These are phyloP conservation scores for Sphagnum fallax DNA, from an alignment of 228 moss, liverwort and hornwort genomes.

Conservation along the genomic window DNA sequence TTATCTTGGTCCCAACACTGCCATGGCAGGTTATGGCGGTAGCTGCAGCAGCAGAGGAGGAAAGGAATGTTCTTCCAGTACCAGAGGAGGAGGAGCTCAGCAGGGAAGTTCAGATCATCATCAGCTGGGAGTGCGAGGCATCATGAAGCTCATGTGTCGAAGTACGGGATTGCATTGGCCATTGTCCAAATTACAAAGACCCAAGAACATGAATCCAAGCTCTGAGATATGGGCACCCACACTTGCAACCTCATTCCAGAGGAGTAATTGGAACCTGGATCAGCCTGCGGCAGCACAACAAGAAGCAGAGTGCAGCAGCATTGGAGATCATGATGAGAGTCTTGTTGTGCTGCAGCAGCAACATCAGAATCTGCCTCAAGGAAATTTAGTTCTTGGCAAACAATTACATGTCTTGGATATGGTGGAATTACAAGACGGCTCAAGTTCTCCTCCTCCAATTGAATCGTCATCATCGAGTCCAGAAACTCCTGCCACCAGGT, in stretches of 20 bases:
- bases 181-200: slow-evolving; percentile 5
- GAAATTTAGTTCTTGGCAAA: background rate
- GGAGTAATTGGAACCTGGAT: slow-evolving; percentile 7
- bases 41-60: background rate
- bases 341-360: background rate
- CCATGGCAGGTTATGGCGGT: slow-evolving; percentile 4
- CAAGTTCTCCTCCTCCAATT: background rate
- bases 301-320: slow-evolving; percentile 9
- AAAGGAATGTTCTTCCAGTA: slow-evolving; percentile 23
- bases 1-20: slow-evolving; percentile 19
- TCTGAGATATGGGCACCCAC: slow-evolving; percentile 54
- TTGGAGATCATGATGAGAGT: background rate
- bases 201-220: slow-evolving; percentile 1
- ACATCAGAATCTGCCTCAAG: background rate
- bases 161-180: slow-evolving; percentile 23
- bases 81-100: too few species aligned
- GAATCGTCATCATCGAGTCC: background rate
- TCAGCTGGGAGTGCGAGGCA: slow-evolving; percentile 24
- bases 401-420: background rate
- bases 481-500: slow-evolving; percentile 19
- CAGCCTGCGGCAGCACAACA: background rate
- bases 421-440: slow-evolving; percentile 3
- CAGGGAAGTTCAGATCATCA: too few species aligned
- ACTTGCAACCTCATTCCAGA: slow-evolving; percentile 42
- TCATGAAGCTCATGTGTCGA: slow-evolving; percentile 36